phyloP scores from a whole-genome alignment of 805 yeast species.

The Wickerhamomyces chaumierensis region DNA sequence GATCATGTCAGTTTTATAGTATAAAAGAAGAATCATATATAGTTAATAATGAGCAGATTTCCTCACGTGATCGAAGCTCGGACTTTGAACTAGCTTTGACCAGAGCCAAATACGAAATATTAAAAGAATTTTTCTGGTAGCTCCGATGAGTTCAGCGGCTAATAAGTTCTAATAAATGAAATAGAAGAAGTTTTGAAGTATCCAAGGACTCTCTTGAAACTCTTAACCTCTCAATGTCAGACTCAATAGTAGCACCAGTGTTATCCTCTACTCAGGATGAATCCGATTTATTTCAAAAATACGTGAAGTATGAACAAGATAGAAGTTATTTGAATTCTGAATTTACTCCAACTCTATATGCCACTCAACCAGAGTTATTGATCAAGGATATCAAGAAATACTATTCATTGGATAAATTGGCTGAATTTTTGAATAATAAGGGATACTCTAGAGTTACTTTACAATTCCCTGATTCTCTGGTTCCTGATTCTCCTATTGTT shows the following conservation, averaged over 20 bases:
- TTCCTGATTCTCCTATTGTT: slow-evolving; percentile 69
- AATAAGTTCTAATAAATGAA: too few species aligned
- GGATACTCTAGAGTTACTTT: slow-evolving; percentile 51
- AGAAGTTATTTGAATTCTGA: slow-evolving; percentile 21
- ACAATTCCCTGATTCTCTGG: slow-evolving; percentile 80
- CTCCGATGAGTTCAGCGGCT: too few species aligned
- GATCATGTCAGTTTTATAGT: too few species aligned
- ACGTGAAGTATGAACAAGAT: slow-evolving; percentile 17
- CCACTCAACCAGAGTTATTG: not conserved
- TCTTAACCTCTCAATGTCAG: too few species aligned
- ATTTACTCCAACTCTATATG: slow-evolving; percentile 16
- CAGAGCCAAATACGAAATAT: too few species aligned
- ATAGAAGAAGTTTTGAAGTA: too few species aligned
- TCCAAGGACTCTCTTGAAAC: too few species aligned
- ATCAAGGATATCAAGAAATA: slow-evolving; percentile 29
- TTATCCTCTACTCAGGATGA: slow-evolving; percentile 69
- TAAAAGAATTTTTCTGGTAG: too few species aligned
- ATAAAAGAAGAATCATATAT: too few species aligned
- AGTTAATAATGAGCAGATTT: too few species aligned
- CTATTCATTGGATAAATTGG: slow-evolving; percentile 43
- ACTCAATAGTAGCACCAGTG: slow-evolving; percentile 40
- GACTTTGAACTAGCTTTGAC: too few species aligned
- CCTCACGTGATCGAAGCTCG: too few species aligned
- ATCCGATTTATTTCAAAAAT: slow-evolving; percentile 37
- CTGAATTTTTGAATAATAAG: slow-evolving; percentile 17